These are phyloP conservation scores for Tuber microsphaerosporum DNA, from an alignment of 495 filamentous ascomycete genomes.

Conservation along the genomic window DNA sequence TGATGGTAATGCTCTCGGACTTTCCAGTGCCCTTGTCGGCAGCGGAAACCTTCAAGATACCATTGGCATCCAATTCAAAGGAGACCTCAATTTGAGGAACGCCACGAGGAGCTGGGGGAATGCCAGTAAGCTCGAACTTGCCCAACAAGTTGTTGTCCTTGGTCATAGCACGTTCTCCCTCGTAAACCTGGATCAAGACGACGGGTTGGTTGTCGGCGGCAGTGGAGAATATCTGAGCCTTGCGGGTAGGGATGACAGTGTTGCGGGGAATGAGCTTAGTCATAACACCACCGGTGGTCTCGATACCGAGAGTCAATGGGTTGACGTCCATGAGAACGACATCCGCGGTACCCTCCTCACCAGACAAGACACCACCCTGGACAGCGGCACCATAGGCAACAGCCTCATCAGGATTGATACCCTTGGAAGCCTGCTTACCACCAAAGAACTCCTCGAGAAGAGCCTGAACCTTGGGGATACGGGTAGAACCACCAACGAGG, in stretches of 20 bases:
- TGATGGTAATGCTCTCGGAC: constrained; percentile 92
- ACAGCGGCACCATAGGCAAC: constrained; percentile 96
- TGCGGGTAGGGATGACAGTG: constrained; percentile 91
- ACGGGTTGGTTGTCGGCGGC: constrained; percentile 97
- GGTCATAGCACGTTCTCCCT: constrained; percentile 92
- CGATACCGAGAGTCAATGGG: constrained; percentile 94
- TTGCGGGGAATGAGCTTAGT: constrained; percentile 93
- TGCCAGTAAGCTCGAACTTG: constrained; percentile 96
- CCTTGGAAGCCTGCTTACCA: constrained; percentile 94
- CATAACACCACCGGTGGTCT: constrained; percentile 98
- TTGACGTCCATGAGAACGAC: constrained; percentile 97
- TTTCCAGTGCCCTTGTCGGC: constrained; percentile 96
- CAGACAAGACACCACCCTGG: constrained; percentile 90
- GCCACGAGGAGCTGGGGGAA: constrained; percentile 87
- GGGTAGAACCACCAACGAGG: constrained; percentile 83
- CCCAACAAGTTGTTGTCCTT: constrained; percentile 95
- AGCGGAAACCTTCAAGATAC: constrained; percentile 91
- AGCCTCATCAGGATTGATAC: constrained; percentile 97
- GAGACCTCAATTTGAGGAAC: constrained; percentile 97
- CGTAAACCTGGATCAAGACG: constrained; percentile 93
- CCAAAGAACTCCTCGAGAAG: constrained; percentile 93
- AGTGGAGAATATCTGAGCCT: constrained; percentile 96
- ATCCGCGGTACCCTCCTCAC: constrained; percentile 67
- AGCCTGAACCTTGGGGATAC: constrained; percentile 93
- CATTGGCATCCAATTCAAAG: constrained; percentile 95